Evolutionary conservation across 257 asterid species (phyloP).

Genomic region (Cynanchum wilfordii): DNA sequence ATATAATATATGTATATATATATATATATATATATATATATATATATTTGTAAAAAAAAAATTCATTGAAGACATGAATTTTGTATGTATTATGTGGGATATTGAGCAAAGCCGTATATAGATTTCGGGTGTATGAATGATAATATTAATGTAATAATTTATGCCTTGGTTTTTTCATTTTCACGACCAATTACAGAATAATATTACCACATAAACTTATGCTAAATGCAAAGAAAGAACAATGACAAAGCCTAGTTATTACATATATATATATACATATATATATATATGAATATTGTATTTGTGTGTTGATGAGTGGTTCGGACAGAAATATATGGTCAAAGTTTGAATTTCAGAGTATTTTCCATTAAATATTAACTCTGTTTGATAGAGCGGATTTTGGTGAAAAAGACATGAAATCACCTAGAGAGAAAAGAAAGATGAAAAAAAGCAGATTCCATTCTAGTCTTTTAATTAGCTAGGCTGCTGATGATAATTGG

Average conservation of each 20-base stretch:
- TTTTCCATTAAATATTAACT: constrained; percentile 27
- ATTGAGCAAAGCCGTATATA: too few relatives aligned
- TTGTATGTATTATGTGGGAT: too few relatives aligned
- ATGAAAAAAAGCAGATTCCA: constrained; percentile 13
- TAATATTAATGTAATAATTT: too few relatives aligned
- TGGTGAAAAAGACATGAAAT: constrained; percentile 39
- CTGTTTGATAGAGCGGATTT: constrained; percentile 29
- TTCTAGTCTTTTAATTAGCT: constrained; percentile 4
- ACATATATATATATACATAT: constrained; percentile 18
- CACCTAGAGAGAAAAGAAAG: constrained; percentile 13
- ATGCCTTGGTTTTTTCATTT: background rate
- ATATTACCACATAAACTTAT: constrained; percentile 1
- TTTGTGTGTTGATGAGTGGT: constrained; percentile 4
- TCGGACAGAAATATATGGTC: constrained; percentile 56
- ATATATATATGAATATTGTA: background rate
- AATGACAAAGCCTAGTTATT: constrained; percentile 47
- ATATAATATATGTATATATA: too few relatives aligned
- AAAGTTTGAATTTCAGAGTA: constrained; percentile 28
- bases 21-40: too few relatives aligned
- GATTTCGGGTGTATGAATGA: too few relatives aligned
- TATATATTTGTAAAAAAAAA: too few relatives aligned
- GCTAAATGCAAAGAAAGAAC: constrained; percentile 21
- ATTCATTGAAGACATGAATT: too few relatives aligned
- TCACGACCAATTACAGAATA: constrained; percentile 2
- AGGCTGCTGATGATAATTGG: background rate